A percentile compares a stretch with the other conserved stretches of the same genome.
Conservation (phyloP, 805 yeast genomes). For the Wickerhamomyces alni region DNA sequence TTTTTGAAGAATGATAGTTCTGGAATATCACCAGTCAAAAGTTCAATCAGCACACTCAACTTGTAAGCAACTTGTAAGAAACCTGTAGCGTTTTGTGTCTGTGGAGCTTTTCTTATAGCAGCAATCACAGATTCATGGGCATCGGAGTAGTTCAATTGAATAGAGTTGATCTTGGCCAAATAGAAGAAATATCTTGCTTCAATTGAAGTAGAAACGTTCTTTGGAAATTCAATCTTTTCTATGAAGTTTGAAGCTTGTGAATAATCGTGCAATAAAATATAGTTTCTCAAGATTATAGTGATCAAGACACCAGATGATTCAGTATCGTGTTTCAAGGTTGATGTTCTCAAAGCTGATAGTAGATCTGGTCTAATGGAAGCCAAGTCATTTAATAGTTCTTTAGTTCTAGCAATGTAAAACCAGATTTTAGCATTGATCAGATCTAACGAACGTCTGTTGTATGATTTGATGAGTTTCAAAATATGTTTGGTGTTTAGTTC, state of each 20-base stretch:
- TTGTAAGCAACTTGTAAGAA: slow-evolving; percentile 88
- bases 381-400: slow-evolving; percentile 53
- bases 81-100: slow-evolving; percentile 76
- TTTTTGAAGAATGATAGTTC: slow-evolving; percentile 78
- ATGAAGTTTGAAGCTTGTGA: slow-evolving; percentile 85
- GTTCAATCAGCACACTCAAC: slow-evolving; percentile 79
- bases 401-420: slow-evolving; percentile 82
- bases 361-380: slow-evolving; percentile 62
- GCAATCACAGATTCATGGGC: slow-evolving; percentile 88
- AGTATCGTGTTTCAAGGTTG: slow-evolving; percentile 84
- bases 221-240: slow-evolving; percentile 85
- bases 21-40: slow-evolving; percentile 95
- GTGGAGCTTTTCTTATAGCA: slow-evolving; percentile 97
- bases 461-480: slow-evolving; percentile 43
- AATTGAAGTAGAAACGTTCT: slow-evolving; percentile 75
- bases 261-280: slow-evolving; percentile 70
- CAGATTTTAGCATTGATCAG: slow-evolving; percentile 84
- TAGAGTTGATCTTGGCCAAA: slow-evolving; percentile 82
- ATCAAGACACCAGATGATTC: slow-evolving; percentile 88
- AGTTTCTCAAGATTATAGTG: slow-evolving; percentile 80
- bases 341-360: slow-evolving; percentile 73
- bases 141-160: slow-evolving; percentile 86
- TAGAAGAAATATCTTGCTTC: slow-evolving; percentile 91
- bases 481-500: slow-evolving; percentile 46
- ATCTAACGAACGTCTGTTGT: slow-evolving; percentile 81